A percentile compares a stretch with the other conserved stretches of the same genome.
Conservation (phyloP, 2,329 filamentous ascomycete species). For the Pseudogymnoascus sp. region DNA sequence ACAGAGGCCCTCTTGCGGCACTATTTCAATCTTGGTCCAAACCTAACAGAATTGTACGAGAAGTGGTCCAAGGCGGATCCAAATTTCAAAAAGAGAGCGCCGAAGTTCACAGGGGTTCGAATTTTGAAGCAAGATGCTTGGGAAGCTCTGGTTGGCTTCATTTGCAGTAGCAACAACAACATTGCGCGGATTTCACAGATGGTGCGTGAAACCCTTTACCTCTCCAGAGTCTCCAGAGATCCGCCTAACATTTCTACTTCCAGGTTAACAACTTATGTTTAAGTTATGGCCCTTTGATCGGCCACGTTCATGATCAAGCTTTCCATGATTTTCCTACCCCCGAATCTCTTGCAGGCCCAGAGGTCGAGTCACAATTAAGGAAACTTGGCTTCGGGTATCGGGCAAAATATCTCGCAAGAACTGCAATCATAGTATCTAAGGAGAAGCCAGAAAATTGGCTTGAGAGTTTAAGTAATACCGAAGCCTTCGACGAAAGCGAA, state of each 20-base stretch:
- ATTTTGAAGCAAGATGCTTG: constrained; percentile 93
- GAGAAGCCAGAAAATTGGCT: constrained; percentile 69
- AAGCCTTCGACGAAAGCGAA: constrained; percentile 38
- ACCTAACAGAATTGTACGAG: constrained; percentile 67
- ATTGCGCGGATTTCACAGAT: constrained; percentile 92
- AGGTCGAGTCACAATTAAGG: constrained; percentile 74
- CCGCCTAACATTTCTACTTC: background rate
- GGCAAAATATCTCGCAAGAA: constrained; percentile 84
- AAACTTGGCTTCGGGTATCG: constrained; percentile 88
- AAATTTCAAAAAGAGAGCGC: constrained; percentile 83
- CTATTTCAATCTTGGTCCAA: constrained; percentile 80
- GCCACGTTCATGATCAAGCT: constrained; percentile 55
- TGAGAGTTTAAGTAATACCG: constrained; percentile 66
- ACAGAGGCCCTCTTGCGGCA: constrained; percentile 66
- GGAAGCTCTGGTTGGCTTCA: constrained; percentile 90
- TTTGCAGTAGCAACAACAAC: constrained; percentile 99
- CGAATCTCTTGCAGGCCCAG: constrained; percentile 57
- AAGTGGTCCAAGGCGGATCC: constrained; percentile 80
- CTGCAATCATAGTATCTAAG: constrained; percentile 63
- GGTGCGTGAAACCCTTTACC: constrained; percentile 39
- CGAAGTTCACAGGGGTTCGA: constrained; percentile 80
- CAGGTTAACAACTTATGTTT: constrained; percentile 78
- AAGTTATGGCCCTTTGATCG: constrained; percentile 74
- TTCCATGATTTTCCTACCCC: constrained; percentile 87
- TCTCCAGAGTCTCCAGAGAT: background rate